Base-by-base conservation (phyloP, 176 grass and related monocot species). In the Oryza meyeriana region DNA sequence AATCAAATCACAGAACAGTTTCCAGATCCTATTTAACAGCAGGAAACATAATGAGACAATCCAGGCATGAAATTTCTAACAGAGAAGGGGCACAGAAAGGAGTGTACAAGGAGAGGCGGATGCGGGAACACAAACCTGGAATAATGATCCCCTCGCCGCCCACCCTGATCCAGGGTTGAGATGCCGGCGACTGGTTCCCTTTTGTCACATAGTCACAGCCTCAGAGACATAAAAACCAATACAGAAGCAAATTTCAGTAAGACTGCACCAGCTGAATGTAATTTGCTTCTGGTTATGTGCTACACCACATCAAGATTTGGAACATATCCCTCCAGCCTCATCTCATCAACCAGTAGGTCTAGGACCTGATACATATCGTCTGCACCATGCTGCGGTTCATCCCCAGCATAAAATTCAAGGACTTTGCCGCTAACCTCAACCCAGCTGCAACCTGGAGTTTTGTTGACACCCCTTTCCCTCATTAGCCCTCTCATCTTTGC, bases 391-490 rank as follows among this genome's bases (percentile, higher is more conserved):
- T 89, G 90, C 66, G 82, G 81, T 83, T 87, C 88, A 66, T 74
- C 69, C 62, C 95, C 85, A 12, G 92, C 88, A 87, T 94, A 94
- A 63, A 98, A 98, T 77, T 98, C 95, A 34, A 79, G 81, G 40
- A 98, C 88, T 81, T 87, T 66, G 16, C 92, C 85, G 42, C 74
- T 72, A 89, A 89, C 57, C 52, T 94, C 92, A 72, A 94, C 73
- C 95, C 92, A 98, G 74, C 95, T 98, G 78, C 95, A 94, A 10
- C 95, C n/a, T 5, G 95, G 92, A 66, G 86, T 94, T 77, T 98
- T 98, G 75, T 32, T 89, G 8, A 98, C 71, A 30, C 90, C 90
- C 62, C 92, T 94, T 71, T 98, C 78, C 72, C 88, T 93, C 92
- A 94, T 98, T 80, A 94, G 59, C 28, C 81, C 86, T 68, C 82